A percentile compares a stretch with the other conserved stretches of the same genome.
phyloP scores from a whole-genome alignment of 2,329 filamentous ascomycete genomes.

The Microcyclosporella mali region DNA sequence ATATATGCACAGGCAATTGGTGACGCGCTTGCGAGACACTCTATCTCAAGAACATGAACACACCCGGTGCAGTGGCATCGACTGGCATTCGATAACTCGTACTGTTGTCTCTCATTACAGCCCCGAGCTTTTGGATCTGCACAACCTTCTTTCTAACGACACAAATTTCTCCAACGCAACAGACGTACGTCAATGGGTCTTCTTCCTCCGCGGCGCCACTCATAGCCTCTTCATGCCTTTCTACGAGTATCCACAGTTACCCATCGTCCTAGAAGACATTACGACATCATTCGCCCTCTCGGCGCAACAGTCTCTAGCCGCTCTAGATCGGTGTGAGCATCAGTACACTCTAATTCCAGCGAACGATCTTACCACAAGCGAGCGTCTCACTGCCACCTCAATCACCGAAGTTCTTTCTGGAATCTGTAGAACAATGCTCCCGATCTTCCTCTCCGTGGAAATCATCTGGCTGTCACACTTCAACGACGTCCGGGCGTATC shows the following conservation, averaged over 20 bases:
- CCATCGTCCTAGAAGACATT: slow-evolving; percentile 1
- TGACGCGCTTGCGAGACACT: slow-evolving; percentile 13
- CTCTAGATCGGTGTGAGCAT: slow-evolving; percentile 39
- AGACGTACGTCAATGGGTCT: neutral
- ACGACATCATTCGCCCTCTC: slow-evolving; percentile 29
- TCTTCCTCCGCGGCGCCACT: slow-evolving; percentile 30
- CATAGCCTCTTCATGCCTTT: slow-evolving; percentile 43
- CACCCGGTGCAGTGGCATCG: slow-evolving; percentile 35
- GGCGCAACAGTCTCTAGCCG: slow-evolving; percentile 33
- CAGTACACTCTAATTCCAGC: slow-evolving; percentile 35
- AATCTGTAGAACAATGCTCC: slow-evolving; percentile 39
- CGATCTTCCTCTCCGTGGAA: slow-evolving; percentile 42
- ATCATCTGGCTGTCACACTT: slow-evolving; percentile 33
- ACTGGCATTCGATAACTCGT: slow-evolving; percentile 40
- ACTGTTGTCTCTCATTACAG: slow-evolving; percentile 41
- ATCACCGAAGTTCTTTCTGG: slow-evolving; percentile 38
- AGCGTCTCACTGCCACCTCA: slow-evolving; percentile 35
- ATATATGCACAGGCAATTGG: slow-evolving; percentile 19
- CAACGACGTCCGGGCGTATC: slow-evolving; percentile 14
- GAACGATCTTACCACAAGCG: slow-evolving; percentile 29
- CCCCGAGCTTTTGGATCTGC: slow-evolving; percentile 29
- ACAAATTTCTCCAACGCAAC: slow-evolving; percentile 16
- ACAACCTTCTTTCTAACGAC: slow-evolving; percentile 20
- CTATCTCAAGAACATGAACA: slow-evolving; percentile 2
- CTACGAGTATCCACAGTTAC: slow-evolving; percentile 38